A percentile compares a stretch with the other conserved stretches of the same genome.
Evolutionary conservation across 23 red algal genomes (phyloP).

Genomic region (Agarophyton chilense): DNA sequence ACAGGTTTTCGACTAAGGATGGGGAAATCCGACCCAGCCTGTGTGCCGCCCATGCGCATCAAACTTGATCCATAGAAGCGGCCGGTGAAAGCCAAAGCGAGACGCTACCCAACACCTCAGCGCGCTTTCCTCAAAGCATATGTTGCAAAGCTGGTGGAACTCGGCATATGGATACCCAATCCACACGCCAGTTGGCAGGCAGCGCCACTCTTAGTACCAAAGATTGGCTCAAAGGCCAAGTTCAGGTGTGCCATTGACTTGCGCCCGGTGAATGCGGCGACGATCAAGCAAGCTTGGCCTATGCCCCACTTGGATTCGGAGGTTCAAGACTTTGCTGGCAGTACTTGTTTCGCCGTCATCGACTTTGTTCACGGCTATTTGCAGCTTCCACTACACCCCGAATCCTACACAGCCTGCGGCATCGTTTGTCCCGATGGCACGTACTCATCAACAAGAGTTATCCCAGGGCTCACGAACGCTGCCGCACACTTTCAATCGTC

Average conservation of each 20-base stretch:
- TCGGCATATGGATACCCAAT: conserved; percentile 1
- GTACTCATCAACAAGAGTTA: background rate
- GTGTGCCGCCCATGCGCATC: background rate
- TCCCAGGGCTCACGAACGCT: conserved; percentile 38
- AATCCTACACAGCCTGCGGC: conserved; percentile 10
- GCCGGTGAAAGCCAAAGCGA: conserved; percentile 4
- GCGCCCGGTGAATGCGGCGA: conserved; percentile 21
- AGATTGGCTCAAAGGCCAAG: background rate
- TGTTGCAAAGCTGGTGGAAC: background rate
- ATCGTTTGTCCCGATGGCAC: conserved; percentile 14
- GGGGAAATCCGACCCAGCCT: background rate
- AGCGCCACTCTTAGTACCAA: conserved; percentile 34
- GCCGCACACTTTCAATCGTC: conserved; percentile 13
- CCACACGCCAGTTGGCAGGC: conserved; percentile 1
- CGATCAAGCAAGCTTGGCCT: conserved; percentile 9
- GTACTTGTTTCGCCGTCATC: conserved; percentile 9
- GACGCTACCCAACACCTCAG: background rate
- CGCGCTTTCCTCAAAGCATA: conserved; percentile 23
- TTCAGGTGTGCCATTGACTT: conserved; percentile 24
- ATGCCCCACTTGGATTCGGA: conserved; percentile 58
- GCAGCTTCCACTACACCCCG: conserved; percentile 32
- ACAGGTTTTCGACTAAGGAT: background rate
- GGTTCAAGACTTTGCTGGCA: conserved; percentile 25
- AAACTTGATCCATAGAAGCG: background rate
- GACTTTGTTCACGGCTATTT: conserved; percentile 43